Evolutionary conservation across 2,329 filamentous ascomycete species (phyloP).

Genomic region (Trichoderma brevicompactum): DNA sequence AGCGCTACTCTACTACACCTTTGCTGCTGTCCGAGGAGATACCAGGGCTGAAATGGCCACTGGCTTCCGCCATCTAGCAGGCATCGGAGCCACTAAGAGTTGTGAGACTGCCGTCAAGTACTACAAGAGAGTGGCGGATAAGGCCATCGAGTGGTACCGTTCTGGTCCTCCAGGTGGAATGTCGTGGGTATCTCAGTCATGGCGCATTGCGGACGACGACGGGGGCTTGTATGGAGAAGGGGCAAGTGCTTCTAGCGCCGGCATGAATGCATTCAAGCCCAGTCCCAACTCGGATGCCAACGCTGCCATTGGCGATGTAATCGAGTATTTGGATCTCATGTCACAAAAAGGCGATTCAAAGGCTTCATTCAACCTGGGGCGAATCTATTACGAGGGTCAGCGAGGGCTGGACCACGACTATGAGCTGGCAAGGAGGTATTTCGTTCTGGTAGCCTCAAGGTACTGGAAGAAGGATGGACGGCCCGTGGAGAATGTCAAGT

Average conservation of each 20-base stretch:
- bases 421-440: slow-evolving; percentile 76
- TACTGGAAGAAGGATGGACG: slow-evolving; percentile 85
- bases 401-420: slow-evolving; percentile 75
- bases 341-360: slow-evolving; percentile 88
- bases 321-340: slow-evolving; percentile 91
- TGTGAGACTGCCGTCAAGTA: slow-evolving; percentile 85
- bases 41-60: slow-evolving; percentile 91
- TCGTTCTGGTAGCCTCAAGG: slow-evolving; percentile 75
- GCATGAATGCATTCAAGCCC: slow-evolving; percentile 75
- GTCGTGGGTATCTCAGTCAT: slow-evolving; percentile 75
- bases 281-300: slow-evolving; percentile 78
- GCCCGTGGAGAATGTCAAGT: slow-evolving; percentile 68
- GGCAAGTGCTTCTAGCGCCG: slow-evolving; percentile 86
- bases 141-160: slow-evolving; percentile 84
- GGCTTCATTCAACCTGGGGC: slow-evolving; percentile 82
- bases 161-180: slow-evolving; percentile 90
- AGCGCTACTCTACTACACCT: slow-evolving; percentile 90
- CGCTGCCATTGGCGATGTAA: slow-evolving; percentile 86
- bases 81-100: slow-evolving; percentile 82
- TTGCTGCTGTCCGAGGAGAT: slow-evolving; percentile 83
- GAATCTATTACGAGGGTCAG: slow-evolving; percentile 87
- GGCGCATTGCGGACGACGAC: slow-evolving; percentile 84
- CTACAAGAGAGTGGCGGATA: slow-evolving; percentile 93
- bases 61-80: slow-evolving; percentile 81
- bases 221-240: slow-evolving; percentile 96